Evolutionary conservation across 1,284 basidiomycete species (phyloP).

Genomic region (Cryptococcus deneoformans): DNA sequence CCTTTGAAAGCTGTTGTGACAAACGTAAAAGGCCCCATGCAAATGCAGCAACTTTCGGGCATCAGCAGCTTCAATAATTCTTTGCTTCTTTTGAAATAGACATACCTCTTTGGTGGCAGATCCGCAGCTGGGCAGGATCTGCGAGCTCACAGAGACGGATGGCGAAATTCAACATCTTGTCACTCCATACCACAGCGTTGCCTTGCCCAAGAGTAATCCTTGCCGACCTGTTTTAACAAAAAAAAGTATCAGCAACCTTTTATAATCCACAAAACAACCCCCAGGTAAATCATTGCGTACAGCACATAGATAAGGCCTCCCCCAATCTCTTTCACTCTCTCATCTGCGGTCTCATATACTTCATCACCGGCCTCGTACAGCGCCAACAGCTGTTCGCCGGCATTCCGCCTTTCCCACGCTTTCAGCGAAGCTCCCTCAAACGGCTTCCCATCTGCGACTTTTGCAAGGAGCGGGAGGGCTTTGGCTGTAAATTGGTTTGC

Average conservation of each 20-base stretch:
- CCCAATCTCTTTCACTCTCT: conserved; percentile 12
- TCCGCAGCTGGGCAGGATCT: conserved; percentile 12
- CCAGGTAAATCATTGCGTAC: conserved; percentile 17
- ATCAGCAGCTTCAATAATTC: neutral
- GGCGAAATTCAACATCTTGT: conserved; percentile 11
- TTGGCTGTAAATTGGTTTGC: conserved; percentile 1
- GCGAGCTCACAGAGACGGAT: conserved; percentile 11
- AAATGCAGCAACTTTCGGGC: conserved; percentile 22
- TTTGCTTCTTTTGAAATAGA: neutral
- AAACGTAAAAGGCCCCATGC: conserved; percentile 33
- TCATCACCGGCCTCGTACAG: conserved; percentile 10
- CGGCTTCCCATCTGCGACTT: conserved; percentile 8
- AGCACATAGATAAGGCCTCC: conserved; percentile 31
- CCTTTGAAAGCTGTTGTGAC: conserved; percentile 25
- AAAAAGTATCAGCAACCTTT: neutral
- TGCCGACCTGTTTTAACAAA: conserved; percentile 2
- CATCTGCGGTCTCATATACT: conserved; percentile 14
- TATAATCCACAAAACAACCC: neutral
- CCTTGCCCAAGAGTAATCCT: conserved; percentile 2
- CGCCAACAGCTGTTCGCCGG: conserved; percentile 19
- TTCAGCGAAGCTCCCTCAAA: conserved; percentile 5
- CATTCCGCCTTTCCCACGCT: conserved; percentile 7
- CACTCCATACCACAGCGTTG: neutral
- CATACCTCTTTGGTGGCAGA: conserved; percentile 16
- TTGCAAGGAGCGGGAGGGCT: conserved; percentile 6